phyloP scores from a whole-genome alignment of 2,329 filamentous ascomycete species.

The Plectosphaerella plurivora region DNA sequence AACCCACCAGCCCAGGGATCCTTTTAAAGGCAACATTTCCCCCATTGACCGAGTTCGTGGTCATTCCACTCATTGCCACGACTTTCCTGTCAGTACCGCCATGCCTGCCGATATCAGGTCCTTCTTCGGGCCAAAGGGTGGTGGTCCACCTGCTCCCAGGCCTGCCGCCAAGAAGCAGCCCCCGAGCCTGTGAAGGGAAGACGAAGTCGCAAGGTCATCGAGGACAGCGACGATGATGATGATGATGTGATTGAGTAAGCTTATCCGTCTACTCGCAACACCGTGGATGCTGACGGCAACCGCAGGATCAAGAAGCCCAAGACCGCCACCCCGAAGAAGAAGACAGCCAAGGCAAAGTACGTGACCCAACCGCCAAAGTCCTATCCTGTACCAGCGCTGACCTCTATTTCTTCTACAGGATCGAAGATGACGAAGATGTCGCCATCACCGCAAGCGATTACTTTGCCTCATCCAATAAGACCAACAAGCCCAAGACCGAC shows the following conservation, averaged over 20 bases:
- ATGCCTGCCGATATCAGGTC: slow-evolving; percentile 85
- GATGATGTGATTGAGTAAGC: slow-evolving; percentile 50
- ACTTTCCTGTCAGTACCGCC: slow-evolving; percentile 5
- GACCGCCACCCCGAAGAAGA: slow-evolving; percentile 49
- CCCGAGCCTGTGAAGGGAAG: slow-evolving; percentile 35
- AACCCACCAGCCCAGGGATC: not conserved
- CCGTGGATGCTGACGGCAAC: not conserved
- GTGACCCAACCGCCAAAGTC: slow-evolving; percentile 11
- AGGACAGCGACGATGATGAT: slow-evolving; percentile 73
- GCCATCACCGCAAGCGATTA: slow-evolving; percentile 54
- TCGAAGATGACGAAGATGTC: slow-evolving; percentile 40
- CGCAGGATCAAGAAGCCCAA: slow-evolving; percentile 30
- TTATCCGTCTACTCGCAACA: not conserved
- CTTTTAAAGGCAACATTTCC: not conserved
- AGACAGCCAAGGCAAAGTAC: slow-evolving; percentile 28
- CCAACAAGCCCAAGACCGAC: slow-evolving; percentile 34
- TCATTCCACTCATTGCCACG: not conserved
- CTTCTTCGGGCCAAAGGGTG: slow-evolving; percentile 80
- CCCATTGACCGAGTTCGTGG: not conserved
- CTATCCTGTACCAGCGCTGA: not conserved
- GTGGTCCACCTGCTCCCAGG: slow-evolving; percentile 44
- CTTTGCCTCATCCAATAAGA: slow-evolving; percentile 42
- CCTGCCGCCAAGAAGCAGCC: slow-evolving; percentile 40
- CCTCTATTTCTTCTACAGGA: slow-evolving; percentile 18
- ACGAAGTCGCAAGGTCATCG: slow-evolving; percentile 62